A percentile compares a stretch with the other conserved stretches of the same genome.
Conservation (phyloP, 2,329 filamentous ascomycete genomes). For the Fusarium falciforme region DNA sequence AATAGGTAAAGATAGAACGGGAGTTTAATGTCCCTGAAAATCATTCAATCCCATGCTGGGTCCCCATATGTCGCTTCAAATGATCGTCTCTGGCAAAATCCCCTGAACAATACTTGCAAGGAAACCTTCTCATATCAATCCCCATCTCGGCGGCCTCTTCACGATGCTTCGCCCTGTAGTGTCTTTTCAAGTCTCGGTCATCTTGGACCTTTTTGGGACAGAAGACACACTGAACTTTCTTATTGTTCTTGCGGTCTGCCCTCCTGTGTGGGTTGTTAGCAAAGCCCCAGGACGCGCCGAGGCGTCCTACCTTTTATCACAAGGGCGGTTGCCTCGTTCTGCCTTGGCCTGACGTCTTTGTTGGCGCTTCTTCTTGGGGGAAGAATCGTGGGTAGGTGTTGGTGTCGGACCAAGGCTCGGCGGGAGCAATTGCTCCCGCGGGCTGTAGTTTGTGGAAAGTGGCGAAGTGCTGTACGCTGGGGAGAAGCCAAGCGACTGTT, state of each 20-base stretch:
- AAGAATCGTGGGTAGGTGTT: neutral
- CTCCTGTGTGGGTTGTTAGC: constrained; percentile 5
- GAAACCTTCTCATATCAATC: too few relatives aligned
- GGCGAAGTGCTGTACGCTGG: neutral
- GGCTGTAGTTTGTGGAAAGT: neutral
- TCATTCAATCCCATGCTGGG: constrained; percentile 11
- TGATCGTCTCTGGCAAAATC: too few relatives aligned
- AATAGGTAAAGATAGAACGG: neutral
- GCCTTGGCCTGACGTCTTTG: constrained; percentile 4
- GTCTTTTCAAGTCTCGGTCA: constrained; percentile 5
- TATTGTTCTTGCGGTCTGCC: constrained; percentile 8
- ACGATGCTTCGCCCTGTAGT: constrained; percentile 3
- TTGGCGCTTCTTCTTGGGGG: neutral
- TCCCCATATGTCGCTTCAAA: constrained; percentile 8
- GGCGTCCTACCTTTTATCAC: constrained; percentile 17
- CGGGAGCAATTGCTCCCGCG: neutral
- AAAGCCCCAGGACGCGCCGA: fast-evolving
- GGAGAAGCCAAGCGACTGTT: neutral
- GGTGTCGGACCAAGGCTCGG: neutral
- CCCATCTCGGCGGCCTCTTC: constrained; percentile 4
- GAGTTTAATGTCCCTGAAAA: neutral
- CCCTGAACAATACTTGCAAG: too few relatives aligned
- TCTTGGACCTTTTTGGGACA: constrained; percentile 7
- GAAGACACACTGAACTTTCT: constrained; percentile 8
- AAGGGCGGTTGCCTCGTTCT: constrained; percentile 3